Percentiles rank a stretch among this genome's conserved stretches.
These are phyloP conservation scores for Vaccinium macrocarpon DNA, from an alignment of 148 eudicot genomes.

Conservation along the genomic window DNA sequence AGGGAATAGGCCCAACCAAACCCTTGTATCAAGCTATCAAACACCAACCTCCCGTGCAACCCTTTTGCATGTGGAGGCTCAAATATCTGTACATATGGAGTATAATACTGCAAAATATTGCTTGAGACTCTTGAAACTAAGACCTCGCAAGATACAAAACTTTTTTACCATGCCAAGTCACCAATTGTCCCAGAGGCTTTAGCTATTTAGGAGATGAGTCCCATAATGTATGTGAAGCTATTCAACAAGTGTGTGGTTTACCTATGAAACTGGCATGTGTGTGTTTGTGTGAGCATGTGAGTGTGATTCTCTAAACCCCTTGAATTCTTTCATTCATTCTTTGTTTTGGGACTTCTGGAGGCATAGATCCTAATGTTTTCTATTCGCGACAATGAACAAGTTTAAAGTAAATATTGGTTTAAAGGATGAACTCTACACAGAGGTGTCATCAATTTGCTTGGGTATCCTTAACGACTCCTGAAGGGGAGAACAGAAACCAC, in stretches of 20 bases:
- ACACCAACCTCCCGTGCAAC: background rate
- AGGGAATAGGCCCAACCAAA: background rate
- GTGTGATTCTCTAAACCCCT: background rate
- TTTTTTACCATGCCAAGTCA: background rate
- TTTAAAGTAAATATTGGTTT: background rate
- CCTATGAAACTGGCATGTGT: background rate
- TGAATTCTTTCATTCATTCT: background rate
- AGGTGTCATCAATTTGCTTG: background rate
- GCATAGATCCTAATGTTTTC: background rate
- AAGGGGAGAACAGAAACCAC: background rate
- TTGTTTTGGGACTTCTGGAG: conserved; percentile 1
- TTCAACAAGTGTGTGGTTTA: background rate
- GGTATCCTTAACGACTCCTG: background rate
- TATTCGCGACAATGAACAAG: background rate
- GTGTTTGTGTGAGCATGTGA: background rate
- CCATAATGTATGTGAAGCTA: background rate
- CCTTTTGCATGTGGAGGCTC: background rate
- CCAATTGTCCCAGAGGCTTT: background rate
- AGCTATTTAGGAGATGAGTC: background rate
- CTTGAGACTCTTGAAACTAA: background rate
- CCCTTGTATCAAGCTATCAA: background rate
- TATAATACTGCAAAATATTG: background rate
- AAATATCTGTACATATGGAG: background rate
- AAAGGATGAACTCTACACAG: background rate
- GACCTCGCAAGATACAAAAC: background rate